Evolutionary conservation across 148 eudicot genomes (phyloP).

Genomic region (Fallopia convolvulus): DNA sequence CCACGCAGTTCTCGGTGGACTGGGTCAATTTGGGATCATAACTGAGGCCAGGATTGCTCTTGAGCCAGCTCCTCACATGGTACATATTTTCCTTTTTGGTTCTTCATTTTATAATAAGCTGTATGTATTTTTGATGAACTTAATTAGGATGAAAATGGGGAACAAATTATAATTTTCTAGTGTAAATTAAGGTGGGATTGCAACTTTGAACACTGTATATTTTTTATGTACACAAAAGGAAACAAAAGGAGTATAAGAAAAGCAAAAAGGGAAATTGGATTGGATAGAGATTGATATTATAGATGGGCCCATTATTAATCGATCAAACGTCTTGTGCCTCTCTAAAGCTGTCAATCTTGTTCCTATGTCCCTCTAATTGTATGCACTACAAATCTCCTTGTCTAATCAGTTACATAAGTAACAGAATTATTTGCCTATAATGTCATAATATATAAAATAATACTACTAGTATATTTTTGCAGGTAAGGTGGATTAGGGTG

Average conservation of each 20-base stretch:
- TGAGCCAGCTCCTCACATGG: slow-evolving; percentile 66
- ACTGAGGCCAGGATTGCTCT: slow-evolving; percentile 72
- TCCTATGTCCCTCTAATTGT: not conserved
- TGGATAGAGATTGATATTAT: not conserved
- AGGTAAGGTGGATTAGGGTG: slow-evolving; percentile 93
- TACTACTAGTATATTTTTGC: not conserved
- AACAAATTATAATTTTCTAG: too few species aligned
- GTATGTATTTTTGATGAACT: too few species aligned
- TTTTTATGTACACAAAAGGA: too few species aligned
- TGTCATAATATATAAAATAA: not conserved
- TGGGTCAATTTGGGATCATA: slow-evolving; percentile 85
- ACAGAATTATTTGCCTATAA: not conserved
- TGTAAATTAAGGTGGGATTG: too few species aligned
- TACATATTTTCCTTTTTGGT: slow-evolving; percentile 11
- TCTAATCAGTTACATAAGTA: not conserved
- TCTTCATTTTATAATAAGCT: too few species aligned
- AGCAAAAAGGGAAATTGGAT: too few species aligned
- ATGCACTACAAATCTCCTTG: not conserved
- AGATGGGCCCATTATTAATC: not conserved
- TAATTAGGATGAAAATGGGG: too few species aligned
- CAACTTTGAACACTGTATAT: too few species aligned
- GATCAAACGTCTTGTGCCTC: too few species aligned
- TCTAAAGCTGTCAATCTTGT: not conserved
- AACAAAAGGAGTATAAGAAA: too few species aligned
- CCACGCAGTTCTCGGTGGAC: slow-evolving; percentile 73